These are phyloP conservation scores for Zychaea mexicana DNA, from an alignment of 371 early-diverging fungal genomes.

Conservation along the genomic window DNA sequence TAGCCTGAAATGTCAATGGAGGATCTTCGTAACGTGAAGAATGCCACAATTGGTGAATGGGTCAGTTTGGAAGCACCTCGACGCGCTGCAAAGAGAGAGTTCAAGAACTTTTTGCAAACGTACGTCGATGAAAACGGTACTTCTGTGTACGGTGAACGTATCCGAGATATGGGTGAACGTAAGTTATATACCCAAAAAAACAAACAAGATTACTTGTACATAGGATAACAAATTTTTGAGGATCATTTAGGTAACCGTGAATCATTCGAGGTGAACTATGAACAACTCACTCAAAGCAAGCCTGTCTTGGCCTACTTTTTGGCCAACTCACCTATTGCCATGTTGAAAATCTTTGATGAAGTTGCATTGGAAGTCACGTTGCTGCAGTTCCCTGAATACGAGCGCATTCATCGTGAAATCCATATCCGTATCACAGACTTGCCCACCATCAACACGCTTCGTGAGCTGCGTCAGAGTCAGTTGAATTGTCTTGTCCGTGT, in stretches of 20 bases:
- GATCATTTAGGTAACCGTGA: slow-evolving; percentile 81
- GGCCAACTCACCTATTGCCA: slow-evolving; percentile 85
- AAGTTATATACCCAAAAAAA: slow-evolving; percentile 10
- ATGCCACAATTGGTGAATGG: slow-evolving; percentile 78
- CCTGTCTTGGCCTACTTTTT: slow-evolving; percentile 87
- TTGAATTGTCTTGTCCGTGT: slow-evolving; percentile 95
- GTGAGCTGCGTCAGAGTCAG: slow-evolving; percentile 93
- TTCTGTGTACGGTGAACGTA: slow-evolving; percentile 92
- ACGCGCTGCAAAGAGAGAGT: slow-evolving; percentile 82
- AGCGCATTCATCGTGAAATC: slow-evolving; percentile 89
- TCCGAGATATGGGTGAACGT: slow-evolving; percentile 89
- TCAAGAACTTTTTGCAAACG: slow-evolving; percentile 86
- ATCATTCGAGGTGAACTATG: slow-evolving; percentile 88
- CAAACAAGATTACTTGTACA: not conserved
- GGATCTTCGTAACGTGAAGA: slow-evolving; percentile 51
- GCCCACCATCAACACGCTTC: slow-evolving; percentile 84
- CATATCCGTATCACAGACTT: slow-evolving; percentile 95
- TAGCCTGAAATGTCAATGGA: slow-evolving; percentile 58
- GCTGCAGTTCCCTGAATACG: slow-evolving; percentile 92
- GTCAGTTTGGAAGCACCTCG: slow-evolving; percentile 77
- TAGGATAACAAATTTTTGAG: no score
- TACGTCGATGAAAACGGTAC: slow-evolving; percentile 84
- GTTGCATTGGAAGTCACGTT: slow-evolving; percentile 92
- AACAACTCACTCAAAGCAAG: slow-evolving; percentile 76
- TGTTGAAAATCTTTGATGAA: slow-evolving; percentile 91